phyloP scores from a whole-genome alignment of 2,329 filamentous ascomycete genomes.

The Monosporascus sp. region DNA sequence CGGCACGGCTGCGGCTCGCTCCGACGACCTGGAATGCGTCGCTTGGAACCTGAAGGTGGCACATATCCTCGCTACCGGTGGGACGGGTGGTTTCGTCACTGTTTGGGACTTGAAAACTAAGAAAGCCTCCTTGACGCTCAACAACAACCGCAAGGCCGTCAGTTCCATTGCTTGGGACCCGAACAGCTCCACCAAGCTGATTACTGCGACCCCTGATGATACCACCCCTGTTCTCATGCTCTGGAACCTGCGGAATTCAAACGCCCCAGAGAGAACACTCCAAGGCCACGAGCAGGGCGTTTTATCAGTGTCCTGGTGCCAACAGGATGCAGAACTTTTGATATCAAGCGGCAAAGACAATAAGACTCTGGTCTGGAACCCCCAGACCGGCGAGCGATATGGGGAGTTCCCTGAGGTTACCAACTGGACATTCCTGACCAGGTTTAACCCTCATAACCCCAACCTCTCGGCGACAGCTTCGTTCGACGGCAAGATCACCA shows the following conservation, averaged over 20 bases:
- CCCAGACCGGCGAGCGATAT: slow-evolving; percentile 78
- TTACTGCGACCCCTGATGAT: slow-evolving; percentile 88
- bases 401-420: slow-evolving; percentile 96
- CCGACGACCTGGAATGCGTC: slow-evolving; percentile 91
- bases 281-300: slow-evolving; percentile 93
- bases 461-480: slow-evolving; percentile 90
- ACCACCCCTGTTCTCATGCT: slow-evolving; percentile 81
- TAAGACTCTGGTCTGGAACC: slow-evolving; percentile 92
- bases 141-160: slow-evolving; percentile 90
- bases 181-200: slow-evolving; percentile 86
- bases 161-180: slow-evolving; percentile 98
- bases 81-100: slow-evolving; percentile 88
- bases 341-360: slow-evolving; percentile 97
- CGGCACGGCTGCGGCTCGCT: slow-evolving; percentile 79
- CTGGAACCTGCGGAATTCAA: slow-evolving; percentile 95
- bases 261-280: slow-evolving; percentile 83
- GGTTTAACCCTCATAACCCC: slow-evolving; percentile 91
- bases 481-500: slow-evolving; percentile 91
- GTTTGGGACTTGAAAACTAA: slow-evolving; percentile 99
- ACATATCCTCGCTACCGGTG: slow-evolving; percentile 92
- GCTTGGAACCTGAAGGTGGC: slow-evolving; percentile 99
- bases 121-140: slow-evolving; percentile 93
- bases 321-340: slow-evolving; percentile 81
- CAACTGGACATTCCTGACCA: slow-evolving; percentile 98
- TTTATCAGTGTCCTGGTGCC: slow-evolving; percentile 90